Conservation (phyloP, 345 rosid genomes). For the Citrus medica region DNA sequence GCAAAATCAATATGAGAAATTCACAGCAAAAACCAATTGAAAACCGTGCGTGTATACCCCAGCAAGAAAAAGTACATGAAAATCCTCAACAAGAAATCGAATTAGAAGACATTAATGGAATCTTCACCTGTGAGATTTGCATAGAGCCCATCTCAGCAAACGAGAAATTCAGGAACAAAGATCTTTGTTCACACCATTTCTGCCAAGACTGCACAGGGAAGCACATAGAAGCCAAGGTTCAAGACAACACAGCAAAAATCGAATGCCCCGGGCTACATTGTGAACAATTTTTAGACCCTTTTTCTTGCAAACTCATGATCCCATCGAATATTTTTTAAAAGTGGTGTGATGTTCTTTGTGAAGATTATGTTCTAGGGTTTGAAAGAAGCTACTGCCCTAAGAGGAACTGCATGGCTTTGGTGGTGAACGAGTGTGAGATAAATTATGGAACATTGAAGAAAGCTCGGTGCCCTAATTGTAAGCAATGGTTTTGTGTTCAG, state of each 20-base stretch:
- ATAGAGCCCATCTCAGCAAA: conserved; percentile 16
- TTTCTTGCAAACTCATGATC: conserved; percentile 8
- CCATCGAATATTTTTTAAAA: conserved; percentile 13
- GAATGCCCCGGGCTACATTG: conserved; percentile 26
- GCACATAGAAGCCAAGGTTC: conserved; percentile 20
- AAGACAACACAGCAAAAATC: conserved; percentile 11
- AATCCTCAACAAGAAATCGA: too few relatives aligned
- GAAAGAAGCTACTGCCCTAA: conserved; percentile 31
- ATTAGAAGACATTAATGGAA: too few relatives aligned
- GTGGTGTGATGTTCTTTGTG: conserved; percentile 30
- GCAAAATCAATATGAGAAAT: too few relatives aligned
- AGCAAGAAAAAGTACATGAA: too few relatives aligned
- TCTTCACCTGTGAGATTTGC: conserved; percentile 32
- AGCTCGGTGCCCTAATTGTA: conserved; percentile 23
- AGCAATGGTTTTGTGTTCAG: conserved; percentile 20
- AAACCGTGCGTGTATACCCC: too few relatives aligned
- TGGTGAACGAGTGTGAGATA: conserved; percentile 20
- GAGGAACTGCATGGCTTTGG: conserved; percentile 16
- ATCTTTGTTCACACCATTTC: conserved; percentile 20
- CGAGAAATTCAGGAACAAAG: conserved; percentile 21
- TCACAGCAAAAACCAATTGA: too few relatives aligned
- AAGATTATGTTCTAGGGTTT: not conserved
- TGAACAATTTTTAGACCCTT: conserved; percentile 12
- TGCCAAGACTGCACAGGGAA: conserved; percentile 25
- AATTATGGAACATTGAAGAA: conserved; percentile 16